These are phyloP conservation scores for Colletotrichum incanum DNA, from an alignment of 2,329 filamentous ascomycete species.

Conservation along the genomic window DNA sequence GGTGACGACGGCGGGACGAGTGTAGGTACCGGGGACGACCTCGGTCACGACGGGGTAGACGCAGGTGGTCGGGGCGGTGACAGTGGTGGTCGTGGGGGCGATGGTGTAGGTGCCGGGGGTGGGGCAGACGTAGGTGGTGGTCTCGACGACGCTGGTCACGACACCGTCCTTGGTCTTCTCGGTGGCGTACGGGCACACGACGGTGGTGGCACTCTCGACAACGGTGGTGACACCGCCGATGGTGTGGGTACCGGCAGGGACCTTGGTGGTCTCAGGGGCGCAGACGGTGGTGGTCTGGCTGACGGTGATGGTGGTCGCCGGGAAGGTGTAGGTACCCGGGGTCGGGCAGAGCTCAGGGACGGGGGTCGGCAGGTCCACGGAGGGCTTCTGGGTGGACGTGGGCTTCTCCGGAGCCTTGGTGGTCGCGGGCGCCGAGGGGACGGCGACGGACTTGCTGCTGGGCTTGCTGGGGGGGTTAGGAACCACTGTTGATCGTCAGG, in stretches of 20 bases:
- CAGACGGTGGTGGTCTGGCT: constrained; percentile 78
- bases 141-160: constrained; percentile 77
- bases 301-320: constrained; percentile 79
- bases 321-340: constrained; percentile 83
- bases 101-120: constrained; percentile 83
- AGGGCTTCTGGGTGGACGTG: constrained; percentile 58
- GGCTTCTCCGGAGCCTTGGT: constrained; percentile 46
- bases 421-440: constrained; percentile 49
- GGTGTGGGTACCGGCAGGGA: constrained; percentile 77
- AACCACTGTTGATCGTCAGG: constrained; percentile 53
- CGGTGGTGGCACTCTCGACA: constrained; percentile 76
- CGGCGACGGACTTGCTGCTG: constrained; percentile 47
- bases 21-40: constrained; percentile 81
- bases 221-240: constrained; percentile 81
- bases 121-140: constrained; percentile 82
- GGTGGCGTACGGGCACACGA: constrained; percentile 80
- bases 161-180: constrained; percentile 72
- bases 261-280: constrained; percentile 72
- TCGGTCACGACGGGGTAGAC: constrained; percentile 77
- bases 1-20: constrained; percentile 75
- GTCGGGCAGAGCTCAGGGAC: constrained; percentile 71
- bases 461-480: constrained; percentile 52
- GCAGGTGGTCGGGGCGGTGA: constrained; percentile 66
- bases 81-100: constrained; percentile 76
- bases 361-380: constrained; percentile 68